Base-by-base conservation (phyloP, 495 filamentous ascomycete genomes). In the Podospora pseudopauciseta region DNA sequence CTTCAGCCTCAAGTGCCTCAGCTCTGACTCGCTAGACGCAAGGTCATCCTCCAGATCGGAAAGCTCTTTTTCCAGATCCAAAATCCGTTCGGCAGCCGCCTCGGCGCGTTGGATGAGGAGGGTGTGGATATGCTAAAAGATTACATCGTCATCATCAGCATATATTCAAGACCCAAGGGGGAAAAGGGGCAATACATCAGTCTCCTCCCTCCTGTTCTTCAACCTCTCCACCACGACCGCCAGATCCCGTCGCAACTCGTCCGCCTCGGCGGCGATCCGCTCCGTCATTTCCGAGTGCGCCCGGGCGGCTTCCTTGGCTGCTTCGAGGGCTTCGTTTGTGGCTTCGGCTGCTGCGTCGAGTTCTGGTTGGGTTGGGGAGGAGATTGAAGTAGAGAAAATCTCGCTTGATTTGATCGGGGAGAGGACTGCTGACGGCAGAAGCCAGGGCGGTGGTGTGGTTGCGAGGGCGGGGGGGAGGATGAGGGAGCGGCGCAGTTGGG, bases 1-100 rank as follows among this genome's bases (percentile, higher is more conserved):
- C 69, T 83, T 79, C 59, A 86, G 80, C 28, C 83, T 82, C 19
- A 87, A 79, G 73, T 81, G 83, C 54, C 79, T 77, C 44, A 87
- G 80, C 60, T 86, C 77, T 6, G 73, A 72, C 39, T 79, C 74
- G 63, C 73, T 72, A 44, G 65, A 60, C 11, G 61, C 58, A 32
- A 78, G 55, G 61, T 77, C 75, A 9, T 76, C 74, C 61, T 77
- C 79, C 28, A 86, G 77, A 34, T 85, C 80, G 57, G 70, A 65
- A 16, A 86, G 68, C 15, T 81, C 76, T 28, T 78, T 78, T 65
- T 87, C 84, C 20, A 87, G 78, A 28, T 80, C 71, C 26, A 85
- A 72, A 58, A 87, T 86, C 20, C 81, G 80, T 66, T 82, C 77
- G 23, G 85, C 84, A 34, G 84, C 84, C 9, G 80, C 79, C 68